Conservation (phyloP, 78 protist species). For the Protostelium mycophagum region DNA sequence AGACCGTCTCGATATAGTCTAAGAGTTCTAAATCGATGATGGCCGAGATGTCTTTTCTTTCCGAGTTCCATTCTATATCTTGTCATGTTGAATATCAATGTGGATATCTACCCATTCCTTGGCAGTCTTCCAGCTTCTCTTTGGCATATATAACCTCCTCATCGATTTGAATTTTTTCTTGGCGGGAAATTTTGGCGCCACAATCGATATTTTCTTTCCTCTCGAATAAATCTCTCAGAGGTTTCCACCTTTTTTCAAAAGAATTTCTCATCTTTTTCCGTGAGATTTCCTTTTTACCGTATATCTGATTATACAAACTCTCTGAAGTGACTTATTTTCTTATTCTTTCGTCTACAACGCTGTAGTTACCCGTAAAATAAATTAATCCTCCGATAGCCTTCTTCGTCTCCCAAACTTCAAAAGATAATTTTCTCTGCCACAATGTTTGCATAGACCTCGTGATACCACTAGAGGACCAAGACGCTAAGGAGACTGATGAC, state of each 20-base stretch:
- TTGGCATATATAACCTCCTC: background rate
- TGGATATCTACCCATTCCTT: background rate
- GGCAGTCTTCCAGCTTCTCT: background rate
- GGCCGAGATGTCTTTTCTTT: background rate
- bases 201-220: background rate
- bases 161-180: background rate
- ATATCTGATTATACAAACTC: background rate
- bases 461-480: background rate
- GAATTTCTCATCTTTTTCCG: background rate
- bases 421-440: background rate
- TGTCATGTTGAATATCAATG: background rate
- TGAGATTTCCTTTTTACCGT: background rate
- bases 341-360: no score
- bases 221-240: background rate
- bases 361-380: background rate
- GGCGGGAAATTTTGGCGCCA: background rate
- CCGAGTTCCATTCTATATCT: background rate
- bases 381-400: background rate
- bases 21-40: background rate
- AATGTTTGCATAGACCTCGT: background rate
- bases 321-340: background rate
- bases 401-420: background rate
- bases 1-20: background rate
- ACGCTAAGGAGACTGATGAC: background rate
- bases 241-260: background rate